Base-by-base conservation (phyloP, 768 basidiomycete species). In the Russula sp. region DNA sequence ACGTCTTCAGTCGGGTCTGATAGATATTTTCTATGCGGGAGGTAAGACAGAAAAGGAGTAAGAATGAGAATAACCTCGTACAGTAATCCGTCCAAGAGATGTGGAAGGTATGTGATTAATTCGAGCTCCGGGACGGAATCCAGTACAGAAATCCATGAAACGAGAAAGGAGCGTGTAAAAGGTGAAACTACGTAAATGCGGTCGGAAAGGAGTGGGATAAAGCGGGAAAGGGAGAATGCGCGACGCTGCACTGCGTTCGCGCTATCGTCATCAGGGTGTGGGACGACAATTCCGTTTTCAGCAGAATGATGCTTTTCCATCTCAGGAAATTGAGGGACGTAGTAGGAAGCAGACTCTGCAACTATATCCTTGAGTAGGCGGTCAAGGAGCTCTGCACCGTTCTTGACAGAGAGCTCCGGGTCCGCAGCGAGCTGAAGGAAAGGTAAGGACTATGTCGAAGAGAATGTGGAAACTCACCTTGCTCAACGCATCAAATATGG, bases 281-380 rank as follows among this genome's bases (percentile, higher is more conserved):
- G 79, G 11, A 92, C 85, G 49, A 92, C 75, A 40, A 92, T 86
- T 62, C 79, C 78, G 49, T 75, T 71, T 60, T 81, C 81, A 51
- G 84, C 81, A 50, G 75, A 65, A 53, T 87, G 81, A 52, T 84
- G 77, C 69, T 82, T 86, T 73, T 88, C 89, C 0, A 87, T 89
- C 72, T 92, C 91, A 2, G 87, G 84, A 72, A 90, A 90, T 63
- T 91, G 85, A 11, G 94, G 93, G 57, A 97, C 88, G 73, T 97
- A 98, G 40, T 91, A 89, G 0, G 94, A 93, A 2, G 96, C 97
- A 9, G 93, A 92, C 76, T 98, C 97, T 14, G 94, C 90, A 5
- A 98, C 96, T 54, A 98, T 96, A 69, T 99, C 97, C 72, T 98
- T 98, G 69, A 99, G 83, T n/a, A 98, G 83, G 22, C 96, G 85